Base-by-base conservation (phyloP, 1,284 basidiomycete genomes). In the Trichosporon coremiiforme region DNA sequence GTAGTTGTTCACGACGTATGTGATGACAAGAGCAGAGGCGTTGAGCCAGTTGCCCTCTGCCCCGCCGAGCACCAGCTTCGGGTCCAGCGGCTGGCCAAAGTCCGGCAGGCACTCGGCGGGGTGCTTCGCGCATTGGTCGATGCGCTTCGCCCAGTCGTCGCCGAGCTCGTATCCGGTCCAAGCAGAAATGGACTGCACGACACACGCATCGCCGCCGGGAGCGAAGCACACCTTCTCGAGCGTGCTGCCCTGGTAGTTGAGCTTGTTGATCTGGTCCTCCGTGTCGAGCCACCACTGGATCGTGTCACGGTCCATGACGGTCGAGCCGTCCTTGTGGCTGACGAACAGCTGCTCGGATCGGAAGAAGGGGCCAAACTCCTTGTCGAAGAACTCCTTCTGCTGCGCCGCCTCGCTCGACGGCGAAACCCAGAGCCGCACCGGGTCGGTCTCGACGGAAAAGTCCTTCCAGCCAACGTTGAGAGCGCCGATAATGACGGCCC, bases 331-430 rank as follows among this genome's bases (percentile, higher is more conserved):
- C 9, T 31, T 6, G 22, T 67, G 36, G n/a, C 89, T 0, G 93
- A 88, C 33, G 25, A 25, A 25, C 25, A 25, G 25, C 25, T 25
- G 25, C 25, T 25, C 25, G 25, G 25, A 25, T 25, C 94, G 89
- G 83, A 97, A 99, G 85, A 98, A 98, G 1, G 96, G 96, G 2
- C 95, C 96, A 78, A 99, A 99, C 76, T 93, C 88, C 70, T 91
- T 86, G 83, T 99, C 96, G 76, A 99, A 99, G 78, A 89, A 93
- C 57, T 94, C 90, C 83, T 98, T 98, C 80, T 96, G 91, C 7
- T 89, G 73, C 71, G 91, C 94, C 81, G 92, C 91, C 80, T 94
- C 91, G 50, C 92, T 95, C 60, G 89, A 87, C 0, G 93, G 92
- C 0, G 93, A 87, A 2, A 98, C 96, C 96, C 96, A 99, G 17